phyloP scores from a whole-genome alignment of 2,329 filamentous ascomycete genomes.

The Calonectria multiphialidica region DNA sequence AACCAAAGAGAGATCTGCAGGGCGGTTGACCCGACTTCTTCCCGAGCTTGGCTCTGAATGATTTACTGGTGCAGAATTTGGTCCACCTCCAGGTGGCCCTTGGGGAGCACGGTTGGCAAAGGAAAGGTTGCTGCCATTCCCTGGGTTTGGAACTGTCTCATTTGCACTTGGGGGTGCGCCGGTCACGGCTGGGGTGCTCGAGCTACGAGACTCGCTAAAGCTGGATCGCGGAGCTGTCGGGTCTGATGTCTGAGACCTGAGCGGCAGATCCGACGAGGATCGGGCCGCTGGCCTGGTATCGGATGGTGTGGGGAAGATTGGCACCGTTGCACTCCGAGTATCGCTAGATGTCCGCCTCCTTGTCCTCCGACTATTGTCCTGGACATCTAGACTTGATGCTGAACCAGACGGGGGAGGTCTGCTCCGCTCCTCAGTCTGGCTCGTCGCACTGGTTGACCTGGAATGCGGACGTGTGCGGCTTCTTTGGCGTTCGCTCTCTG shows the following conservation, averaged over 20 bases:
- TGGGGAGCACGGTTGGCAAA: slow-evolving; percentile 53
- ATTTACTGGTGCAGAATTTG: slow-evolving; percentile 12
- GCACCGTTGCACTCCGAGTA: slow-evolving; percentile 66
- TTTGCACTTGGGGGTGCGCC: slow-evolving; percentile 36
- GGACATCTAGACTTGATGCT: slow-evolving; percentile 46
- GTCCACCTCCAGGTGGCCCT: slow-evolving; percentile 32
- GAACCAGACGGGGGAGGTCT: slow-evolving; percentile 58
- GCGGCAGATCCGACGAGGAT: slow-evolving; percentile 74
- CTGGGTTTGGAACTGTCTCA: slow-evolving; percentile 33
- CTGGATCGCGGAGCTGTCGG: slow-evolving; percentile 52
- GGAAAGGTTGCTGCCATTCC: slow-evolving; percentile 44
- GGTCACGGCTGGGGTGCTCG: slow-evolving; percentile 51
- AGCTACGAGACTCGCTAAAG: slow-evolving; percentile 57
- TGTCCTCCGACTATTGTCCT: slow-evolving; percentile 44
- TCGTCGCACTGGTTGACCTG: slow-evolving; percentile 59
- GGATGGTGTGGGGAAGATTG: slow-evolving; percentile 55
- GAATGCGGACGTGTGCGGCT: slow-evolving; percentile 57
- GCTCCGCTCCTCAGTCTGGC: slow-evolving; percentile 60
- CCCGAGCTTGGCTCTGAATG: slow-evolving; percentile 38
- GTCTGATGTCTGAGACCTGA: slow-evolving; percentile 56
- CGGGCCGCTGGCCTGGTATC: slow-evolving; percentile 65
- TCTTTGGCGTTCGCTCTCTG: slow-evolving; percentile 41
- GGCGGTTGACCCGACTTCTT: slow-evolving; percentile 47
- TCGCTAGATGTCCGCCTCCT: slow-evolving; percentile 67
- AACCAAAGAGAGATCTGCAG: slow-evolving; percentile 55